These are phyloP conservation scores for Musa balbisiana DNA, from an alignment of 202 grass and related monocot genomes.

Conservation along the genomic window DNA sequence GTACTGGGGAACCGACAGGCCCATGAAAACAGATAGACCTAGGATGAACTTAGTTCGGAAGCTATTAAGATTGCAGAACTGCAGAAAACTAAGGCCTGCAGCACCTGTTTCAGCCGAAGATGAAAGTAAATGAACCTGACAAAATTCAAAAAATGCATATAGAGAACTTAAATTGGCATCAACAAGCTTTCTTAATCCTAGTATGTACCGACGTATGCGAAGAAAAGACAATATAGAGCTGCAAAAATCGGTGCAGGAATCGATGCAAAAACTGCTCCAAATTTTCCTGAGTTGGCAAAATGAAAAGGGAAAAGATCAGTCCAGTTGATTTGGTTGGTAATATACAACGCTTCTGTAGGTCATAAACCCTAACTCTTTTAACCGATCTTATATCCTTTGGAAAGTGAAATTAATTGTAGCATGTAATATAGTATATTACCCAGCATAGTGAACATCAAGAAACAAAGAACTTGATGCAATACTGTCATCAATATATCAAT, in stretches of 20 bases:
- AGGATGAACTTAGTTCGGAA: constrained; percentile 97
- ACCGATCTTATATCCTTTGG: too few relatives aligned
- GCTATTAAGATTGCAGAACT: constrained; percentile 98
- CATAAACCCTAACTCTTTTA: too few relatives aligned
- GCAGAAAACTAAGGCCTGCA: constrained; percentile 80
- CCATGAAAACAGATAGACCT: constrained; percentile 91
- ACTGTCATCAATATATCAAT: too few relatives aligned
- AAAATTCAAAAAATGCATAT: not conserved
- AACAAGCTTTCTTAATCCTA: constrained; percentile 3
- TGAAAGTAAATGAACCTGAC: not conserved
- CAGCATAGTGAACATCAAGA: too few relatives aligned
- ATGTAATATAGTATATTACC: too few relatives aligned
- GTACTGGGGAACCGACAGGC: constrained; percentile 92
- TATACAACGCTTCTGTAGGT: too few relatives aligned
- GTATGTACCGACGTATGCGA: constrained; percentile 86
- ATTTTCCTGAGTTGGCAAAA: constrained; percentile 59
- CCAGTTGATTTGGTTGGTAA: not conserved
- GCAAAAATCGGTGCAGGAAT: constrained; percentile 92
- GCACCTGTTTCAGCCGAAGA: constrained; percentile 46
- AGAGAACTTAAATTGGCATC: not conserved
- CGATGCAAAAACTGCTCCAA: constrained; percentile 96
- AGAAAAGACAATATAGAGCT: constrained; percentile 93
- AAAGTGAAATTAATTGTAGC: too few relatives aligned
- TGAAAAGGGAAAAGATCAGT: not conserved
- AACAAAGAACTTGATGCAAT: too few relatives aligned